Evolutionary conservation across 495 filamentous ascomycete genomes (phyloP).

Genomic region (Copromyces sp.): DNA sequence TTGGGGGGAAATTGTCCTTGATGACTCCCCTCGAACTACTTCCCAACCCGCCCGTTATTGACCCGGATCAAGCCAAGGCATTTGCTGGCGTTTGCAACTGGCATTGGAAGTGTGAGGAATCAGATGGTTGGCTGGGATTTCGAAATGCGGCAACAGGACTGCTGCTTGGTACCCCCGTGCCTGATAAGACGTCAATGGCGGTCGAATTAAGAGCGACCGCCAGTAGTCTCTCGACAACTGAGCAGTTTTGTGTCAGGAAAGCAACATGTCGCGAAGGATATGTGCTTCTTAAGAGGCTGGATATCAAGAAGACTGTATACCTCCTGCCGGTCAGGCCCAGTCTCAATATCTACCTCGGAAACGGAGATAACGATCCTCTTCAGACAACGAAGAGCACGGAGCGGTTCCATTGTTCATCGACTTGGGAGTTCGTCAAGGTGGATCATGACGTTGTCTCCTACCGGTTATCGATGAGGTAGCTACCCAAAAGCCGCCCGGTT

Average conservation of each 20-base stretch:
- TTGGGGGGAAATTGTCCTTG: rapidly evolving
- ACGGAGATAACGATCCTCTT: no score
- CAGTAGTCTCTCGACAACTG: no score
- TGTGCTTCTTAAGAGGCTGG: not conserved
- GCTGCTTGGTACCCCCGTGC: not conserved
- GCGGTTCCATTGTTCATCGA: no score
- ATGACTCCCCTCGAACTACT: not conserved
- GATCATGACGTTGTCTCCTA: not conserved
- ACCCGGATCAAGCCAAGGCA: not conserved
- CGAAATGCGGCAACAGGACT: not conserved
- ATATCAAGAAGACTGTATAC: not conserved
- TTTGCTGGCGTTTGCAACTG: not conserved
- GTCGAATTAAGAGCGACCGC: no score
- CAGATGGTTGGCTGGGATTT: not conserved
- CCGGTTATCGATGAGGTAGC: not conserved
- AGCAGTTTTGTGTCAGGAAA: not conserved
- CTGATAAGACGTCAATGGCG: no score
- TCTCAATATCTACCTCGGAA: no score
- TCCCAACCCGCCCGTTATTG: not conserved
- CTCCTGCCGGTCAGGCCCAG: not conserved
- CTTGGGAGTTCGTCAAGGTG: not conserved
- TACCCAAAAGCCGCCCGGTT: not conserved
- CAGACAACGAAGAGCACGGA: no score
- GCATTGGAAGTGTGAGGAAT: not conserved
- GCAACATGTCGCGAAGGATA: not conserved